phyloP scores from a whole-genome alignment of 202 grass and related monocot species.

The Musa balbisiana region DNA sequence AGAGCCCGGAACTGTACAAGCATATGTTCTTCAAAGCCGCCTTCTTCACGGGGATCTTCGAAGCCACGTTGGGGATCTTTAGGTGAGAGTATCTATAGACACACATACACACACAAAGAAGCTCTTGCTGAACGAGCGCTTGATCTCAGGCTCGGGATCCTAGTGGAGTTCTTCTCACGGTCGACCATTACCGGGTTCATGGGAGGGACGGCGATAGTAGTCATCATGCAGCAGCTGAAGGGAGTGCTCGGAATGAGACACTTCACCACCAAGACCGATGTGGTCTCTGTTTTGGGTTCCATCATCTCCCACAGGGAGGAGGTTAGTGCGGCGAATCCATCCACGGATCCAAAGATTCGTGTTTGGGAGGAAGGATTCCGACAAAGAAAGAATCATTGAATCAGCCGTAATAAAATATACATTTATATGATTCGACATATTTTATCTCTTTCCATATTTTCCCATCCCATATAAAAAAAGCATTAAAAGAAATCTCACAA shows the following conservation, averaged over 20 bases:
- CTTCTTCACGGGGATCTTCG: slow-evolving; percentile 85
- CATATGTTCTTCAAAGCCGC: slow-evolving; percentile 73
- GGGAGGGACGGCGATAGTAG: slow-evolving; percentile 83
- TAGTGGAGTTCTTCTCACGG: slow-evolving; percentile 89
- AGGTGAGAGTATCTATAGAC: slow-evolving; percentile 18
- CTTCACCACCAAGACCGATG: slow-evolving; percentile 81
- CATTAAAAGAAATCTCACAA: no score
- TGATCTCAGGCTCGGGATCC: slow-evolving; percentile 59
- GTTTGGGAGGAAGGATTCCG: no score
- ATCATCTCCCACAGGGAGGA: slow-evolving; percentile 55
- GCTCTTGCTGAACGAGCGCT: not conserved
- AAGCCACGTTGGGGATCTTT: slow-evolving; percentile 58
- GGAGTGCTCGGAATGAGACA: slow-evolving; percentile 78
- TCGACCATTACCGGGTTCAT: slow-evolving; percentile 93
- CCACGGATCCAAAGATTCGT: no score
- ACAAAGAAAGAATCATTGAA: no score
- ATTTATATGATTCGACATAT: no score
- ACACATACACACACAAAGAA: no score
- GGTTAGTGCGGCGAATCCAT: slow-evolving; percentile 19
- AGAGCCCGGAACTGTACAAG: slow-evolving; percentile 54
- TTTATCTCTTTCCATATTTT: no score
- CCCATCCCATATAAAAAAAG: no score
- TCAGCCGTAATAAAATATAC: no score
- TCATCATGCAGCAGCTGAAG: slow-evolving; percentile 95
- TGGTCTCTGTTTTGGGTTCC: slow-evolving; percentile 60